These are phyloP conservation scores for Aureobasidium namibiae DNA, from an alignment of 2,329 filamentous ascomycete genomes.

Conservation along the genomic window DNA sequence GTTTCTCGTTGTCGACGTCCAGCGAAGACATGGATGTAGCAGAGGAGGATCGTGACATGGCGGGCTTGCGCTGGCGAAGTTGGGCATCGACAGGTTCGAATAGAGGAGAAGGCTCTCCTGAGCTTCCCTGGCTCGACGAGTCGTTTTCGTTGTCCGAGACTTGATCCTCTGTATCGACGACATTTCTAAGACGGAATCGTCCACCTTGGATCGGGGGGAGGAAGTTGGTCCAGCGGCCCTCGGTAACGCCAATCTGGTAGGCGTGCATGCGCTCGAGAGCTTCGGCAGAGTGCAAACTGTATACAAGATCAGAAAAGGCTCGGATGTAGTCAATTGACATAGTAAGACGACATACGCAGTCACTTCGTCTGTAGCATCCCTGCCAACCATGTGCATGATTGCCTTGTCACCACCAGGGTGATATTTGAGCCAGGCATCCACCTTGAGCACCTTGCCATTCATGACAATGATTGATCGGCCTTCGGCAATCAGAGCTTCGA, in stretches of 20 bases:
- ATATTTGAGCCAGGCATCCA: constrained; percentile 79
- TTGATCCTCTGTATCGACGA: constrained; percentile 18
- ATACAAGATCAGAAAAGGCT: constrained; percentile 2
- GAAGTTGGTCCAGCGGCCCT: constrained; percentile 79
- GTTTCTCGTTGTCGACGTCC: constrained; percentile 32
- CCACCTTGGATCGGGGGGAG: constrained; percentile 84
- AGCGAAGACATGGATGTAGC: constrained; percentile 52
- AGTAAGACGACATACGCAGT: constrained; percentile 53
- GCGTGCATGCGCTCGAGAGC: constrained; percentile 66
- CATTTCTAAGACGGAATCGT: constrained; percentile 51
- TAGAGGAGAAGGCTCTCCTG: constrained; percentile 48
- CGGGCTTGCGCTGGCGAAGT: constrained; percentile 14
- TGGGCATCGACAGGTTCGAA: constrained; percentile 46
- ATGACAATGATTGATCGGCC: constrained; percentile 74
- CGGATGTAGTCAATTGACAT: neutral
- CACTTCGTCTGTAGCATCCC: constrained; percentile 77
- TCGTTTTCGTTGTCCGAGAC: constrained; percentile 23
- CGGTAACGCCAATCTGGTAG: constrained; percentile 72
- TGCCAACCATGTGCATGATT: constrained; percentile 76
- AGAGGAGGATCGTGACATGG: constrained; percentile 38
- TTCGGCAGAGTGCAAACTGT: constrained; percentile 63
- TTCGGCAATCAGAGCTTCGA: constrained; percentile 77
- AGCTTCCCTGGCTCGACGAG: constrained; percentile 46
- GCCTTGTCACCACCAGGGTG: constrained; percentile 90
- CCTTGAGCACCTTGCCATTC: constrained; percentile 72